phyloP scores from a whole-genome alignment of 2,329 filamentous ascomycete species.

The Phyllachora maydis region DNA sequence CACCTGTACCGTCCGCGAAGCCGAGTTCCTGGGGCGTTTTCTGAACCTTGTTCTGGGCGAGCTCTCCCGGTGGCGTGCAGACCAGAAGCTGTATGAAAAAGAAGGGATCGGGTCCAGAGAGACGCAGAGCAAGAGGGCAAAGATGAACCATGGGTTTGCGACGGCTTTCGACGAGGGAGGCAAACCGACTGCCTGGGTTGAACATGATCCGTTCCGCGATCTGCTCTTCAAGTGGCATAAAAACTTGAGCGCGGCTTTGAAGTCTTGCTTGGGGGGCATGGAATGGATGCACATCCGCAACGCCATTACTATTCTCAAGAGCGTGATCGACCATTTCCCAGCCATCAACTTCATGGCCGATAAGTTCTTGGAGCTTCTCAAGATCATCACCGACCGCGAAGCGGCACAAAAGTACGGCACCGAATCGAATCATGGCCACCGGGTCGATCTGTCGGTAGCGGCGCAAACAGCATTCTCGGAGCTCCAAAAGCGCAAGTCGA shows the following conservation, averaged over 20 bases:
- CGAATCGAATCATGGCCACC: constrained; percentile 27
- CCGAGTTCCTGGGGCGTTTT: constrained; percentile 84
- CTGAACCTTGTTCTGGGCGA: constrained; percentile 65
- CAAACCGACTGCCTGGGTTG: constrained; percentile 50
- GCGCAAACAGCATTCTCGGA: constrained; percentile 52
- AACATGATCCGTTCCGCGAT: constrained; percentile 72
- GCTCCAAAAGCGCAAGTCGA: constrained; percentile 42
- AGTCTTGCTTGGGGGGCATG: constrained; percentile 56
- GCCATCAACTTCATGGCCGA: constrained; percentile 74
- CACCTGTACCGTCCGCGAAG: constrained; percentile 73
- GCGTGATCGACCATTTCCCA: constrained; percentile 65
- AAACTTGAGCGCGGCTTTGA: constrained; percentile 58
- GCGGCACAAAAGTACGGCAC: constrained; percentile 22
- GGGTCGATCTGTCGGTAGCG: constrained; percentile 56
- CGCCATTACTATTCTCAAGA: constrained; percentile 74
- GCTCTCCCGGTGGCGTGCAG: constrained; percentile 65
- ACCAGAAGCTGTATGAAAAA: constrained; percentile 57
- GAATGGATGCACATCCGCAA: constrained; percentile 99
- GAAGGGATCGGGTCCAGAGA: constrained; percentile 56
- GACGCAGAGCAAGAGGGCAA: constrained; percentile 5
- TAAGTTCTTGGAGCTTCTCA: constrained; percentile 40
- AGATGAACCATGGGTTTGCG: constrained; percentile 47
- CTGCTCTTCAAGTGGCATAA: constrained; percentile 83
- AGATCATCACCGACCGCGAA: constrained; percentile 44
- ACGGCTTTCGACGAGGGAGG: constrained; percentile 50